Evolutionary conservation across 2,329 filamentous ascomycete genomes (phyloP), one percentile per base, ranked within the genome.

Genomic region (Alternaria arbusti): DNA sequence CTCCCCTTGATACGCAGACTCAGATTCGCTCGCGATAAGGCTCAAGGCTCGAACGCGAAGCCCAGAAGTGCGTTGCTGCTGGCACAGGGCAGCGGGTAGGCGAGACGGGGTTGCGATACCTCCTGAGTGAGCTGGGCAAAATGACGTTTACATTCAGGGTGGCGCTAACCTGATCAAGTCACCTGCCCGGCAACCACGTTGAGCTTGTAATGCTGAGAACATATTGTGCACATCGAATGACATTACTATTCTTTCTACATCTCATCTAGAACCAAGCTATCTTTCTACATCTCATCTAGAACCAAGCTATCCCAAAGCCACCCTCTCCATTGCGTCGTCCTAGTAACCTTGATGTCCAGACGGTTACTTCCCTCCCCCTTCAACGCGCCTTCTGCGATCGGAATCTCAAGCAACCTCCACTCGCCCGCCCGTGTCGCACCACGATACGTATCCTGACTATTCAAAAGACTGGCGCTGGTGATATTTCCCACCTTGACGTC

Each of bases 381-480:
- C 59, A 83, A 61, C 36, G 56, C 56, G 10, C 69, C 76, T 25
- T 69, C 70, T 3, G 59, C 61, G 12, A 83, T 69, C 0, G 65
- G 61, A 56, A 81, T 83, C 71, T 86, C 81, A 23, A 84, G 79
- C 20, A 82, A 75, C 57, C 81, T 75, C 83, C 83, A 85, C 73
- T 86, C 84, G 1, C 84, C 84, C 6, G 81, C 82, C 23, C 74
- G 71, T 7, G 83, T 86, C 20, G 79, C 82, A 10, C 80, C 82
- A n/a, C 84, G 78, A 70, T 86, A 86, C 36, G 85, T 75, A 20
- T 79, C 80, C 5, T 83, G 84, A 64, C 85, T 84, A 40, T 73
- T 84, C 26, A 78, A 58, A 28, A 85, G 61, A 51, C 69, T 72
- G 8, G 67, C 68, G 8, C 71, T 72, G 1, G 79, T 82, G 55